Conservation (phyloP, 495 filamentous ascomycete species). For the Hyaloscypha bicolor region DNA sequence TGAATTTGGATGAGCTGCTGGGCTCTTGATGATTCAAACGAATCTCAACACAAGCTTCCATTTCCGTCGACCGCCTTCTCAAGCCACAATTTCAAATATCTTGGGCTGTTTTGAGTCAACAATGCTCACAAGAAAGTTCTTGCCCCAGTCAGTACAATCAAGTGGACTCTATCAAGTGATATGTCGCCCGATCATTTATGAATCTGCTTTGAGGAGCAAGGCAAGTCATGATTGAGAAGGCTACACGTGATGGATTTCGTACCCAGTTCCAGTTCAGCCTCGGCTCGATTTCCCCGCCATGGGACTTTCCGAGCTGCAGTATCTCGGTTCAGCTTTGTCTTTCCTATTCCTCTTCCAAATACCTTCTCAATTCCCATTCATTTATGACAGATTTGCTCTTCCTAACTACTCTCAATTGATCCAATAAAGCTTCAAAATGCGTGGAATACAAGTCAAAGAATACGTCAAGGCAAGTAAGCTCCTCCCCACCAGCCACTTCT, state of each 20-base stretch:
- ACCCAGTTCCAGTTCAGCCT: conserved; percentile 2
- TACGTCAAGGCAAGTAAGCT: conserved; percentile 70
- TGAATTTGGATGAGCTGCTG: background rate
- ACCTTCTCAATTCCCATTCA: background rate
- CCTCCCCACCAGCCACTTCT: conserved; percentile 3
- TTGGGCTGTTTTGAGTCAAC: background rate
- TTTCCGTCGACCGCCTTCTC: conserved; percentile 24
- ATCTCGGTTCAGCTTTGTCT: background rate
- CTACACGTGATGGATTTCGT: background rate
- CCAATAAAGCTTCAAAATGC: conserved; percentile 55
- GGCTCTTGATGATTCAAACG: background rate
- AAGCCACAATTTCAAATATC: conserved; percentile 9
- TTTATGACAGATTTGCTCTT: background rate
- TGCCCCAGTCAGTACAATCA: background rate
- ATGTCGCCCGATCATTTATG: background rate
- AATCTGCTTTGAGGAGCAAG: background rate
- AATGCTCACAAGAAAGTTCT: background rate
- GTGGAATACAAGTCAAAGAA: conserved; percentile 77
- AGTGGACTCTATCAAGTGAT: background rate
- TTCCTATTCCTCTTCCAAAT: background rate
- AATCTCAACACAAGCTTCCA: conserved; percentile 11
- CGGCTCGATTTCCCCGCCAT: conserved; percentile 18
- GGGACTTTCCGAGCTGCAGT: background rate
- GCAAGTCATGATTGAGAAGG: background rate
- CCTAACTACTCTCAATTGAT: background rate